Percentiles rank a stretch among this genome's conserved stretches.
These are phyloP conservation scores for Nicotiana attenuata DNA, from an alignment of 257 asterid species.

Conservation along the genomic window DNA sequence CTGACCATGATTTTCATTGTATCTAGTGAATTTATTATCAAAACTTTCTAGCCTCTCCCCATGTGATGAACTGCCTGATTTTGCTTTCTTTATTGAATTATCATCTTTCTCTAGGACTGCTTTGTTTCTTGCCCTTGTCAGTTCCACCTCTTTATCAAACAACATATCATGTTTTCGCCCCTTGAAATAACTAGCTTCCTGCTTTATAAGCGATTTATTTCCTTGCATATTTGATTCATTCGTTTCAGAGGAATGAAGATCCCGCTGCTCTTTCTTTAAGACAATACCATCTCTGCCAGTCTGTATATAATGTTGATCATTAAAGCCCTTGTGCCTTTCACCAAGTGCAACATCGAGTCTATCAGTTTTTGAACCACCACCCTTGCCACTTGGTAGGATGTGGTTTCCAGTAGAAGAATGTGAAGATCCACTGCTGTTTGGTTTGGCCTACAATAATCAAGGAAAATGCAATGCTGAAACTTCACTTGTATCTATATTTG, in stretches of 20 bases:
- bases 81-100: conserved; percentile 29
- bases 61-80: conserved; percentile 36
- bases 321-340: conserved; percentile 30
- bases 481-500: neutral
- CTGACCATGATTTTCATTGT: conserved; percentile 2
- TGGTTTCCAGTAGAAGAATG: conserved; percentile 18
- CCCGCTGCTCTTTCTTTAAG: conserved; percentile 33
- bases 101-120: conserved; percentile 27
- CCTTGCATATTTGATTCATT: too few relatives aligned
- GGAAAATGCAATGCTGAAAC: neutral
- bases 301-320: conserved; percentile 20
- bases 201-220: conserved; percentile 14
- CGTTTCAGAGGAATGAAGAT: conserved; percentile 21
- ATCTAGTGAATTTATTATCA: conserved; percentile 15
- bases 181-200: conserved; percentile 31
- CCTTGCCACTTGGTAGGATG: conserved; percentile 36
- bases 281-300: conserved; percentile 30
- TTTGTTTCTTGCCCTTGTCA: conserved; percentile 29
- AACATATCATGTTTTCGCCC: conserved; percentile 23
- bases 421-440: conserved; percentile 19
- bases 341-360: conserved; percentile 20
- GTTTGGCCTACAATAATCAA: conserved; percentile 20
- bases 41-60: conserved; percentile 28
- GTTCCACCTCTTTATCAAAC: conserved; percentile 28
- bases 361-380: conserved; percentile 26